Evolutionary conservation across 257 asterid genomes (phyloP), one percentile per base, ranked within the genome.

Genomic region (Euphrasia confusa): DNA sequence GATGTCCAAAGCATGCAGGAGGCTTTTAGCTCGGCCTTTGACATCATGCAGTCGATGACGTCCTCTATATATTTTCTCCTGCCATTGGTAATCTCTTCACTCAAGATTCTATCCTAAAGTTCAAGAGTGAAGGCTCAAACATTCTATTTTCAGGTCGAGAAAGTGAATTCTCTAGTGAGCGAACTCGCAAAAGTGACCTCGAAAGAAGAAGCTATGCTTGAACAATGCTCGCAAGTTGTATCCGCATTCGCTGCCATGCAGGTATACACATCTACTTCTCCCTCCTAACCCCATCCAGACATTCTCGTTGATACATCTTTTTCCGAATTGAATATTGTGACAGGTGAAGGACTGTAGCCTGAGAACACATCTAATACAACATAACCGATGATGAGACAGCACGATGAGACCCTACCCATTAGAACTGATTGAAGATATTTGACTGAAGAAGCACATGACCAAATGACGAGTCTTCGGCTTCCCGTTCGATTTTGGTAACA

Each of bases 281-380:
- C 63, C n/a, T n/a, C 62, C 24, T 18, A 35, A 52, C 45, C 52
- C 54, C 33, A 64, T 60, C 33, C 14, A 12, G 10, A 18, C 7
- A 40, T 63, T 30, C n/a, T 52, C 24, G 30, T 40, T 27, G 52
- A 61, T 69, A 10, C 45, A 18, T 12, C 4, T 11, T 28, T 18
- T 60, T 32, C 24, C 10, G 2, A 60, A 50, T 63, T 7, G 35
- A 55, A 54, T 12, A 50, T 50, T 65, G 32, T 66, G 15, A 45
- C 90, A 90, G 98, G 90, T 85, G 52, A 87, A 84, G 70, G 94
- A 83, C 71, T 80, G 80, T 75, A 90, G 91, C 69, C 71, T 90
- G 82, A 81, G 89, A 74, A 83, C 98, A 48, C 95, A 90, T 53
- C 68, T 88, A 58, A 71, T 90, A 71, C 96, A 85, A 79, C 82